Base-by-base conservation (phyloP, 805 yeast species). In the Yarrowia yakushimensis region DNA sequence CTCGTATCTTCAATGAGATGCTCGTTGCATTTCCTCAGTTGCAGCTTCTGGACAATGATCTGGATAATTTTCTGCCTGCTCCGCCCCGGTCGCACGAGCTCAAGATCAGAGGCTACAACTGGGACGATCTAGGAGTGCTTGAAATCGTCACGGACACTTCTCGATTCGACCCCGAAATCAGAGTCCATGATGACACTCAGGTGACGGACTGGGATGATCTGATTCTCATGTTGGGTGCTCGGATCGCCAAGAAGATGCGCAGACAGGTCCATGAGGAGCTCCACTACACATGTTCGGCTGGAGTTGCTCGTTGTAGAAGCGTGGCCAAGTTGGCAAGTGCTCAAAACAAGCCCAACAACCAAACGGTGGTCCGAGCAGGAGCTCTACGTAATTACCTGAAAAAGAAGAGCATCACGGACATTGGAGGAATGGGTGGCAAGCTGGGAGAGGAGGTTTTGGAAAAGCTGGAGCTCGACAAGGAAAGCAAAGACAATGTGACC, bases 381-480 rank as follows among this genome's bases (percentile, higher is more conserved):
- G 73, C 82, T 15, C 76, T 85, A 1, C 65, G 75, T 1, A 68
- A 70, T 0, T 94, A 93, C 70, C 72, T 92, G 11, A 77, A 77
- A 30, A 77, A 81, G 25, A 85, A 86, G 71, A 82, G 84, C 64
- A 71, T 93, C 20, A 81, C 83, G 0, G 96, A 91, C 67, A 82
- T 93, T 63, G 87, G 96, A 82, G 90, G 96, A 0, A 77, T 93
- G 79, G 98, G 99, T 7, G 99, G 98, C 2, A 90, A 89, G 67
- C 74, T 80, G 10, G 99, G 99, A 0, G 85, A 85, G 11, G 74
- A 76, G 12, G 77, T 90, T 0, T 65, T 79, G 17, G 71, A 73
- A n/a, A 72, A 76, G 18, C 72, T 91, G n/a, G 76, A 78, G 1
- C 73, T 83, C 2, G 88, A 87, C 0, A 74, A 75, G 2, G 59